These are phyloP conservation scores for Parsonsia alboflavescens DNA, from an alignment of 257 asterid genomes.

Conservation along the genomic window DNA sequence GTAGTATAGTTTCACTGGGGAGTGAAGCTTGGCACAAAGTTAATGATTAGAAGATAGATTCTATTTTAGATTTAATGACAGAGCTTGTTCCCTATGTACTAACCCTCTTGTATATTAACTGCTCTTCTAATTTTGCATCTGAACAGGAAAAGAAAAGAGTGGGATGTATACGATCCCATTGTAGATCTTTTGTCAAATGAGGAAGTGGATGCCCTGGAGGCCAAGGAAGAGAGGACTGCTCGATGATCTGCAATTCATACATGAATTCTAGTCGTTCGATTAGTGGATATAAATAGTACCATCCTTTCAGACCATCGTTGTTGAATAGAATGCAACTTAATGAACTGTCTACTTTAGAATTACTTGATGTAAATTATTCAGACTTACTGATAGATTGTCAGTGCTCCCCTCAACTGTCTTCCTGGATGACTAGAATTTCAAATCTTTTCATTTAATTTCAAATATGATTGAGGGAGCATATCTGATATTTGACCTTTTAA, in stretches of 20 bases:
- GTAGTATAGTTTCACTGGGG: neutral
- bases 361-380: neutral
- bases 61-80: neutral
- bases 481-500: no score
- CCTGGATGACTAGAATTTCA: no score
- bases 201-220: conserved; percentile 86
- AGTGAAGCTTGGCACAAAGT: neutral
- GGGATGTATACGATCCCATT: conserved; percentile 77
- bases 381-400: no score
- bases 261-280: neutral
- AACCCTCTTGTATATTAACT: neutral
- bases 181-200: conserved; percentile 76
- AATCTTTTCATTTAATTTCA: no score
- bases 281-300: neutral
- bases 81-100: neutral
- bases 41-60: neutral
- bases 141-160: conserved; percentile 75
- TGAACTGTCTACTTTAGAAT: no score
- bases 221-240: conserved; percentile 62
- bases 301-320: neutral
- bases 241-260: conserved; percentile 23
- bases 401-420: no score
- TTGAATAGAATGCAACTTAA: neutral
- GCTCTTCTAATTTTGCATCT: neutral
- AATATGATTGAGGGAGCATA: no score